Evolutionary conservation across 345 rosid genomes (phyloP), one percentile per base, ranked within the genome.

Genomic region (Ailanthus altissimus): DNA sequence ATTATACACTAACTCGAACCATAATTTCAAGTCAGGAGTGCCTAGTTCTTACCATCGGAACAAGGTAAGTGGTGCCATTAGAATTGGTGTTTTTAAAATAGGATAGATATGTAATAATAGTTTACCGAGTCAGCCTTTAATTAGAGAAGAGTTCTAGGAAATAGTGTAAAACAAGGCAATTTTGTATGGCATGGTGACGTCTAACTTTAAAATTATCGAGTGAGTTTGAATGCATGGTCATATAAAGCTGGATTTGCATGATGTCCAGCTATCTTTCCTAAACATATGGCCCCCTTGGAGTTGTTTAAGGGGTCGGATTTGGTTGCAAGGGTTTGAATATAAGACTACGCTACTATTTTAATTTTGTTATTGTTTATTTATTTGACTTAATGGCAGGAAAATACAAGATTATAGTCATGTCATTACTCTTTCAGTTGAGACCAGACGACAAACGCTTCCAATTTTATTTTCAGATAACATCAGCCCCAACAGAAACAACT

Each of bases 281-380:
- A 38, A 11, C 56, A 43, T 45, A 28, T 45, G 76, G 76, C 23
- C 75, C 75, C 63, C 64, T 40, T 42, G 40, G 64, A 40, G 75
- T 72, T 72, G 51, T 56, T 38, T 21, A 23, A 15, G 40, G 51
- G 57, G 42, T 15, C 6, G 12, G 38, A 49, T 32, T 66, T 47
- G 59, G 53, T 76, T 32, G 15, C 58, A 66, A 56, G 54, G 32
- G 50, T 51, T 36, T 40, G 54, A 25, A 43, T 13, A 38, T 16
- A 2, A 36, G 45, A 28, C 53, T 53, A 65, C 38, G 54, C 14
- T 60, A 38, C 53, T 32, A n/a, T 23, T 36, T 56, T 47, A 16
- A 6, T 50, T 63, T 65, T 1, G 14, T 4, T 43, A 23, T 25
- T 25, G 6, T 11, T 14, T 28, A 18, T 70, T 18, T 40, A 38